A percentile compares a stretch with the other conserved stretches of the same genome.
Evolutionary conservation across 768 basidiomycete species (phyloP).

Genomic region (Lactarius pseudohatsudake): DNA sequence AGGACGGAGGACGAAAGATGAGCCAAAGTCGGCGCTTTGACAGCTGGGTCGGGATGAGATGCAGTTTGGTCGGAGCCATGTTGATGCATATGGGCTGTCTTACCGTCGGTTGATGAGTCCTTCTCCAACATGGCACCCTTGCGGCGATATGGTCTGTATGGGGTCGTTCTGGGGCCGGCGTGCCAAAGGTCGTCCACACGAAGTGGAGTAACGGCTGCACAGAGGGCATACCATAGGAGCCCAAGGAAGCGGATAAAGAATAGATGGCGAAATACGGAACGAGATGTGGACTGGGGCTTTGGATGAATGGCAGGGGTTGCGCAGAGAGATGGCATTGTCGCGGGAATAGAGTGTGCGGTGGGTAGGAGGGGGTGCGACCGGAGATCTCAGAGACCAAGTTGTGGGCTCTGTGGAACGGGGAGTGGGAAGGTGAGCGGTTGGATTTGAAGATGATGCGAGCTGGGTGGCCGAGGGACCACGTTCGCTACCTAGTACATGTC

Average conservation of each 20-base stretch:
- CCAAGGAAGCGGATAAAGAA: constrained; percentile 72
- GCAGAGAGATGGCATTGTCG: constrained; percentile 23
- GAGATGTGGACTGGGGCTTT: constrained; percentile 19
- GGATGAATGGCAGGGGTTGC: constrained; percentile 20
- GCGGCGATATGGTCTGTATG: constrained; percentile 10
- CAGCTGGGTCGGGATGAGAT: constrained; percentile 1
- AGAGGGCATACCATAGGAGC: constrained; percentile 61
- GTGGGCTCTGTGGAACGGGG: constrained; percentile 1
- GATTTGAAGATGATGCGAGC: constrained; percentile 61
- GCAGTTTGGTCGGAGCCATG: constrained; percentile 1
- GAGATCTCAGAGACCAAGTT: constrained; percentile 28
- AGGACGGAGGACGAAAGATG: neutral
- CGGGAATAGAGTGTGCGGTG: constrained; percentile 27
- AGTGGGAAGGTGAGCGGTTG: constrained; percentile 37
- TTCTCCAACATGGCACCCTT: neutral
- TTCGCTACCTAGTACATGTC: too few species aligned
- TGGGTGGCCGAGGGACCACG: too few species aligned
- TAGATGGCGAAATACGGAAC: constrained; percentile 45
- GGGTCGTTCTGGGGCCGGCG: constrained; percentile 12
- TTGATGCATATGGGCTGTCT: neutral
- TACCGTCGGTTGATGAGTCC: neutral
- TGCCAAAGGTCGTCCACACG: constrained; percentile 30
- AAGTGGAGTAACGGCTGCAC: constrained; percentile 57
- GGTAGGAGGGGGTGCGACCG: constrained; percentile 26
- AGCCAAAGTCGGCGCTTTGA: neutral